Evolutionary conservation across 2,329 filamentous ascomycete genomes (phyloP).

Genomic region (Paracoccidioides lutzii): DNA sequence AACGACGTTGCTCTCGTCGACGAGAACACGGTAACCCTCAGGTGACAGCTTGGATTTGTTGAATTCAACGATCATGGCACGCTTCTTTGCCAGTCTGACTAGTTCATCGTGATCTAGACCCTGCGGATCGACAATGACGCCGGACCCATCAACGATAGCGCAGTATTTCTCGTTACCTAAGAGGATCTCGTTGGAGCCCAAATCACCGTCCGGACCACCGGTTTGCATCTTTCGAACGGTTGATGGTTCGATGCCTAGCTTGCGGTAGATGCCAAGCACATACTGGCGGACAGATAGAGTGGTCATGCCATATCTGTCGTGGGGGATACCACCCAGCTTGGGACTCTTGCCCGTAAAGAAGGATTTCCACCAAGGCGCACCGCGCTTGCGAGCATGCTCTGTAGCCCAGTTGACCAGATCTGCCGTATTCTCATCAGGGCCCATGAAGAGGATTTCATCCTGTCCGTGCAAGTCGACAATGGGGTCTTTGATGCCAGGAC

Average conservation of each 20-base stretch:
- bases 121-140: constrained; percentile 85
- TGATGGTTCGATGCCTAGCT: constrained; percentile 76
- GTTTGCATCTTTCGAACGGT: constrained; percentile 91
- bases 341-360: constrained; percentile 99
- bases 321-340: constrained; percentile 88
- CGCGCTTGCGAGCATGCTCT: constrained; percentile 72
- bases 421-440: constrained; percentile 96
- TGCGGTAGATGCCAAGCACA: constrained; percentile 91
- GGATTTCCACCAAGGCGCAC: constrained; percentile 98
- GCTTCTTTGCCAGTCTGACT: constrained; percentile 66
- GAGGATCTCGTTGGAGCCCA: constrained; percentile 95
- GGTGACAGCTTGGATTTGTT: constrained; percentile 73
- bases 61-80: constrained; percentile 81
- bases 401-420: constrained; percentile 98
- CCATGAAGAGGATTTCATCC: constrained; percentile 96
- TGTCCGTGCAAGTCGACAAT: constrained; percentile 92
- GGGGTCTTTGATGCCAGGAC: constrained; percentile 96
- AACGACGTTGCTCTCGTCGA: constrained; percentile 80
- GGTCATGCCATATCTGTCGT: constrained; percentile 95
- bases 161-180: constrained; percentile 93
- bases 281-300: constrained; percentile 93
- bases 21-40: constrained; percentile 79
- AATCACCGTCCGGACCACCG: constrained; percentile 87
- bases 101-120: constrained; percentile 79
- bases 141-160: constrained; percentile 88